Base-by-base conservation (phyloP, 345 rosid species). In the Arabis hirsuta region DNA sequence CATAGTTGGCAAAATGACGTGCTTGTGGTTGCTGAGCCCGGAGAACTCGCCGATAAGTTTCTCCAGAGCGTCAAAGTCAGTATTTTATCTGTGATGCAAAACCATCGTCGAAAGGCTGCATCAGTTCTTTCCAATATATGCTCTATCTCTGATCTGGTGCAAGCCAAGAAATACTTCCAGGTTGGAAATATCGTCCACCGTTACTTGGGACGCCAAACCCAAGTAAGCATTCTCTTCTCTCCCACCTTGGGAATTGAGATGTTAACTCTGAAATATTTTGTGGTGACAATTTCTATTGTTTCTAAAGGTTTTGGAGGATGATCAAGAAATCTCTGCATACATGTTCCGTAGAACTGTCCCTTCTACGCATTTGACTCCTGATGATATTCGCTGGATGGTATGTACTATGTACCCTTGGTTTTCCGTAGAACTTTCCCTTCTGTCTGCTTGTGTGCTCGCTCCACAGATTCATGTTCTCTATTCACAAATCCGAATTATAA, bases 311-410 rank as follows among this genome's bases (percentile, higher is more conserved):
- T 86, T 95, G 96, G 99, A 95, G 78, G 98, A 95, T 73, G 97
- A 86, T 81, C 88, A 80, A 78, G 99, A 95, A 80, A 88, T 90
- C 13, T 90, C 76, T 9, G 96, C 99, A 6, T 95, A 87, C 69
- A 95, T 91, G 99, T 95, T 95, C 57, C 96, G 97, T 1, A 82
- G 98, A 69, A 95, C 98, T 6, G 96, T 95, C 76, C 98, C 99
- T 75, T 85, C 88, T 2, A 73, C 83, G 74, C 93, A 95, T 77
- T 69, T 95, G 71, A 87, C 98, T 45, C 82, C 97, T 29, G 98
- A 91, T 62, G 99, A 95, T 78, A 88, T 88, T 71, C 97, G 98
- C 46, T 91, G 96, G 99, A 95, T 91, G 99, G 99, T 95, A 86
- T 36, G 41, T 36, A 36, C 41, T 95, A 86, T 36, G 41, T 36